Conservation (phyloP, 148 eudicot genomes). For the Mesembryanthemum crystallinum region DNA sequence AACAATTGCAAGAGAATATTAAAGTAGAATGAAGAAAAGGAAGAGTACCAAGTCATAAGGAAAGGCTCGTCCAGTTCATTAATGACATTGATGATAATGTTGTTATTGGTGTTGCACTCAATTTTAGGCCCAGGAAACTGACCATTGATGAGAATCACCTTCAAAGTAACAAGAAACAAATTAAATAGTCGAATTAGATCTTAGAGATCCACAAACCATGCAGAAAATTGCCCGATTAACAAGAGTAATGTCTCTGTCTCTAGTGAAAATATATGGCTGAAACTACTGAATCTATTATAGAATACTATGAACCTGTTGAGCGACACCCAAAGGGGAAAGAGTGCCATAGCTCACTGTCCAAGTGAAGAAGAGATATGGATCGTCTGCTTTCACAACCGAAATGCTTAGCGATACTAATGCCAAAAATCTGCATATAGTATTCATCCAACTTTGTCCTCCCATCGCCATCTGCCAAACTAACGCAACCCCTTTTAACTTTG, state of each 20-base stretch:
- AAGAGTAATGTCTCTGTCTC: too few species aligned
- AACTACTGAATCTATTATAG: not conserved
- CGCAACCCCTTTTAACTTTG: too few species aligned
- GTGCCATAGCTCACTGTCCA: slow-evolving; percentile 90
- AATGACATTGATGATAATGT: slow-evolving; percentile 68
- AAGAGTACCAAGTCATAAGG: slow-evolving; percentile 76
- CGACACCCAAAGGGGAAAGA: slow-evolving; percentile 63
- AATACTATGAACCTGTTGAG: slow-evolving; percentile 63
- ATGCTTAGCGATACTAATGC: slow-evolving; percentile 33
- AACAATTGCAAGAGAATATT: too few species aligned
- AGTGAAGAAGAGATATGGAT: slow-evolving; percentile 62
- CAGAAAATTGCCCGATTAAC: too few species aligned
- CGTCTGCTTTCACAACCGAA: slow-evolving; percentile 54
- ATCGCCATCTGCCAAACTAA: too few species aligned
- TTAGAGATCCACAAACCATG: not conserved
- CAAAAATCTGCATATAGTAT: slow-evolving; percentile 29
- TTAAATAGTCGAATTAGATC: not conserved
- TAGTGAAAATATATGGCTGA: too few species aligned
- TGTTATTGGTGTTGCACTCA: slow-evolving; percentile 81
- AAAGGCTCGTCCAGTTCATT: slow-evolving; percentile 81
- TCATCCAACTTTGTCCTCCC: slow-evolving; percentile 32
- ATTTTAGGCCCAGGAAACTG: slow-evolving; percentile 91
- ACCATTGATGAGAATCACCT: slow-evolving; percentile 92
- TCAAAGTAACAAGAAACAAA: slow-evolving; percentile 19
- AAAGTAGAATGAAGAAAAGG: too few species aligned